Evolutionary conservation across 495 filamentous ascomycete species (phyloP), one percentile per base, ranked within the genome.

Genomic region (Cudoniella acicularis): DNA sequence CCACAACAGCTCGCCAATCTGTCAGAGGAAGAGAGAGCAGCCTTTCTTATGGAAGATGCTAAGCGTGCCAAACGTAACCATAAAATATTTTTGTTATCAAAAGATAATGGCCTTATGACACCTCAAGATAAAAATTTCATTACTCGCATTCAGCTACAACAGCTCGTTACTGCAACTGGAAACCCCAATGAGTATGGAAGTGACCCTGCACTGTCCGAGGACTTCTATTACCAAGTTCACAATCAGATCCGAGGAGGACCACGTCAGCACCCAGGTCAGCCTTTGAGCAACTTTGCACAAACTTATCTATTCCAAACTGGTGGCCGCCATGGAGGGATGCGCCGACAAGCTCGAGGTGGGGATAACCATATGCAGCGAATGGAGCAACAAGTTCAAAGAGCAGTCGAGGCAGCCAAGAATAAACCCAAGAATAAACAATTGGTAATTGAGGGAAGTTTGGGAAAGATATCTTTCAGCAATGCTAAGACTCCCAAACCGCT

Each of bases 41-140:
- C 85, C 13, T 96, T 89, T 68, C 70, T 96, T 57, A 82, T 88
- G 59, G 94, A 96, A 64, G 94, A 98, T 69, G 92, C 93, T 10
- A 96, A 91, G 73, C 84, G 95, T 48, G 90, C 95, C 2, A 99
- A 99, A 75, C 85, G 94, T 26, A 98, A 98, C 68, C 93, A 98
- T 77, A 99, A 99, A 76, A 99, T 99, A 54, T 91, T 89, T 66
- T 81, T 94, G 22, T 76, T 99, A 22, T 96, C 95, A 8, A 89
- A 87, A 65, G 92, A 95, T 65, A 98, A 99, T 67, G 95, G 94
- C 23, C 70, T 99, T 55, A 99, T 99, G 94, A 98, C 95, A 18
- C 95, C 95, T 1, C 91, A 96, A 68, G 94, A 99, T 73, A 99
- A 99, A 79, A 99, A 97, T 67, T 99, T 97, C 69, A 94, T 99